Conservation (phyloP, 73 alveolate genomes). For the Symbiodinium natans region DNA sequence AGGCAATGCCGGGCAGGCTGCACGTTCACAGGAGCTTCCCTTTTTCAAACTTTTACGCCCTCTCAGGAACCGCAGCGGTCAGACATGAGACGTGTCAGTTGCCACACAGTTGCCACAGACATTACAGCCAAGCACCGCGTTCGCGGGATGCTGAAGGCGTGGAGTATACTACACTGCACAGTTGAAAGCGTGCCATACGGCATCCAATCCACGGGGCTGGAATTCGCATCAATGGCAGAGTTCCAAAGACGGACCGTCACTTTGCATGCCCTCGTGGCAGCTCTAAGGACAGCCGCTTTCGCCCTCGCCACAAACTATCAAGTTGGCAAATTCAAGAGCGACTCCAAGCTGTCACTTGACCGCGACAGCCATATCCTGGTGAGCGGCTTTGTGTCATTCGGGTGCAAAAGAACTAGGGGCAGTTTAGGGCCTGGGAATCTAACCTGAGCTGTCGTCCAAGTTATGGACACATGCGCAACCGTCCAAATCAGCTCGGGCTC, state of each 20-base stretch:
- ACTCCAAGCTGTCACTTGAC: background rate
- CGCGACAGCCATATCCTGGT: slow-evolving; percentile 47
- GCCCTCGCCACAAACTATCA: too few species aligned
- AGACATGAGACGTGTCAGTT: background rate
- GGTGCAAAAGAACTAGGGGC: too few species aligned
- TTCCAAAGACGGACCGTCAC: background rate
- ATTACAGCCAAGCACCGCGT: background rate
- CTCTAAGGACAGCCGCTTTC: background rate
- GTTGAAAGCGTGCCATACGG: background rate
- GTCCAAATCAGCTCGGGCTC: background rate
- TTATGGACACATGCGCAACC: background rate
- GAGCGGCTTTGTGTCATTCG: too few species aligned
- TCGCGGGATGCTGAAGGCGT: background rate
- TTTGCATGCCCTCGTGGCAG: background rate
- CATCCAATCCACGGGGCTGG: background rate
- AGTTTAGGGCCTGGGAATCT: too few species aligned
- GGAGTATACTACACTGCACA: background rate
- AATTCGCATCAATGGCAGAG: background rate
- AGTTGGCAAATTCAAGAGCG: background rate
- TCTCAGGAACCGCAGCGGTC: background rate
- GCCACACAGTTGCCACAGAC: too few species aligned
- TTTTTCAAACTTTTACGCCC: too few species aligned
- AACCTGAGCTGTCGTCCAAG: too few species aligned
- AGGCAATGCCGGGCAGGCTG: too few species aligned
- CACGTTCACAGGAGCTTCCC: too few species aligned